Conservation (phyloP, 208 protist species). For the Trypanosoma cruzi region DNA sequence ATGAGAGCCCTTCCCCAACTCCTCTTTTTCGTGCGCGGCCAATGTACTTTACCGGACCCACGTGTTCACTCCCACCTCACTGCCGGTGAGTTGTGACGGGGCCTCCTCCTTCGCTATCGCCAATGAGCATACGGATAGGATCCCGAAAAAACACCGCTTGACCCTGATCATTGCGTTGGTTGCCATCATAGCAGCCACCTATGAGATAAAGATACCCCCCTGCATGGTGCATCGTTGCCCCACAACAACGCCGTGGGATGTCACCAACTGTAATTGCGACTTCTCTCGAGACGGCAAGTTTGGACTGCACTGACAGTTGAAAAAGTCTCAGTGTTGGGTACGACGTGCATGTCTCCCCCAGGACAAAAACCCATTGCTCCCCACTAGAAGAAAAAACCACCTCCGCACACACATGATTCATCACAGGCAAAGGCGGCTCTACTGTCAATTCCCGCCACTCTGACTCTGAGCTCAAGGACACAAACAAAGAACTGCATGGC, state of each 20-base stretch:
- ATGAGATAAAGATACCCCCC: conserved; percentile 57
- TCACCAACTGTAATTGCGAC: conserved; percentile 23
- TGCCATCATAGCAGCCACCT: conserved; percentile 14
- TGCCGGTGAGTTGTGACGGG: background rate
- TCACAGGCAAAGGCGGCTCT: conserved; percentile 23
- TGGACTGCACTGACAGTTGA: conserved; percentile 2
- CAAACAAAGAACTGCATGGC: conserved; percentile 4
- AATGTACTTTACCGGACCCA: background rate
- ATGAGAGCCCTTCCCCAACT: background rate
- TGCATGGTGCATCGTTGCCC: conserved; percentile 42
- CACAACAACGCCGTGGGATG: conserved; percentile 42
- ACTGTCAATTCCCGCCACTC: conserved; percentile 9
- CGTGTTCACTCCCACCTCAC: background rate
- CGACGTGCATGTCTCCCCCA: conserved; percentile 13
- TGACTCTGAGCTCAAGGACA: background rate
- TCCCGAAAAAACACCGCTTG: conserved; percentile 1
- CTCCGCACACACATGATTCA: conserved; percentile 25
- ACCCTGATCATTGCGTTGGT: background rate
- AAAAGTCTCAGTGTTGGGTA: conserved; percentile 13
- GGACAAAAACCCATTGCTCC: conserved; percentile 20
- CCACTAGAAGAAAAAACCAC: conserved; percentile 21
- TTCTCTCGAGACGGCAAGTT: background rate
- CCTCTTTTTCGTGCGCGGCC: background rate
- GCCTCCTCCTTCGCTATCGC: background rate
- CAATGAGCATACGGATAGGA: conserved; percentile 40